Evolutionary conservation across 140 eudicot genomes (phyloP).

Genomic region (Bidens hawaiensis): DNA sequence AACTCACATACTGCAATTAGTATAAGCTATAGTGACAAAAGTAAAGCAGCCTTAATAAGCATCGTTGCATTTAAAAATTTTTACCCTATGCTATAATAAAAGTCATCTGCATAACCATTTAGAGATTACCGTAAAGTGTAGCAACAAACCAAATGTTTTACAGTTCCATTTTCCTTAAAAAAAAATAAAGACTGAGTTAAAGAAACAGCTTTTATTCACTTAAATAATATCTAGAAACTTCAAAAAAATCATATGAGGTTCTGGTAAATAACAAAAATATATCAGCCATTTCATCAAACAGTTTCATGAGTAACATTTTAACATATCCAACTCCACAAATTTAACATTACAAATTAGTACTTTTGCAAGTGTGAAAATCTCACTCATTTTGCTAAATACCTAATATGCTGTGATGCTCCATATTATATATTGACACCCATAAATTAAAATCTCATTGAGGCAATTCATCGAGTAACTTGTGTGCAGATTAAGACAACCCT

Average conservation of each 20-base stretch:
- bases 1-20: not conserved
- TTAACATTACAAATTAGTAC: not conserved
- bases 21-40: not conserved
- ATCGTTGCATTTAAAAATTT: no score
- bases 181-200: not conserved
- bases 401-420: no score
- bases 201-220: not conserved
- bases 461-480: no score
- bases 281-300: not conserved
- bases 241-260: no score
- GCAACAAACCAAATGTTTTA: not conserved
- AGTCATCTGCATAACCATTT: not conserved
- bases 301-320: not conserved
- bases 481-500: no score
- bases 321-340: not conserved
- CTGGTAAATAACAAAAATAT: not conserved
- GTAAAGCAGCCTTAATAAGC: slow-evolving; percentile 3
- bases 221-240: not conserved
- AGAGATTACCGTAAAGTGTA: not conserved
- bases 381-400: not conserved
- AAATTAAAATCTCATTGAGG: no score
- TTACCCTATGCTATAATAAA: not conserved
- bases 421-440: no score
- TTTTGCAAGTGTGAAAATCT: not conserved
- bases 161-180: not conserved